These are phyloP conservation scores for Phytopythium mirpurense DNA, from an alignment of 352 stramenopile genomes.

Conservation along the genomic window DNA sequence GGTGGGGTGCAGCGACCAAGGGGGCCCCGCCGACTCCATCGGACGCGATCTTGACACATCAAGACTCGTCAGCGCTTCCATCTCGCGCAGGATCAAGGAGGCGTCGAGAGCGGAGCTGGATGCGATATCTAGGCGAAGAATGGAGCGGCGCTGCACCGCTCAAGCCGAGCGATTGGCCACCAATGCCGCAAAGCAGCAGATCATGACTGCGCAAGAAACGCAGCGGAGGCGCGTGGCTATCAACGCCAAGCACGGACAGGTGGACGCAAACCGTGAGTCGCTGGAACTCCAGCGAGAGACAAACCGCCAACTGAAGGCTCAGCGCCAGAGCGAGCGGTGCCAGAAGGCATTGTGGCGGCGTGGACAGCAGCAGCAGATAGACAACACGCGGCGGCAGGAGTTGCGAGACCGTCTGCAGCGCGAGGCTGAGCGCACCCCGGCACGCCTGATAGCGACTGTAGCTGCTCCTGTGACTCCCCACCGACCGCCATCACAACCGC, in stretches of 20 bases:
- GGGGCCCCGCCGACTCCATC: neutral
- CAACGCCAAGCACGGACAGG: conserved; percentile 8
- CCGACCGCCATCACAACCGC: neutral
- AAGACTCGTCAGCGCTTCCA: neutral
- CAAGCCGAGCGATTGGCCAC: conserved; percentile 22
- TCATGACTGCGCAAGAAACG: conserved; percentile 12
- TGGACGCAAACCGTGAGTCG: conserved; percentile 15
- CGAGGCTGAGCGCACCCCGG: no score
- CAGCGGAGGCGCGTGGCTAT: conserved; percentile 10
- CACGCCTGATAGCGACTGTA: no score
- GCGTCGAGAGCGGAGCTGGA: neutral
- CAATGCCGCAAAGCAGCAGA: conserved; percentile 29
- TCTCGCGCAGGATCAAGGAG: neutral
- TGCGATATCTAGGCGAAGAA: conserved; percentile 8
- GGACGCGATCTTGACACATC: neutral
- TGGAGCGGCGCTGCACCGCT: conserved; percentile 24
- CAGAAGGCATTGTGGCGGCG: conserved; percentile 19
- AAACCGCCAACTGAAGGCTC: conserved; percentile 12
- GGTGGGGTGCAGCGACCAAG: neutral
- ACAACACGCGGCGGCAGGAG: conserved; percentile 5
- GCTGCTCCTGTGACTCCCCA: conserved; percentile 7
- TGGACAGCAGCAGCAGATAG: conserved; percentile 10
- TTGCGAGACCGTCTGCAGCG: neutral
- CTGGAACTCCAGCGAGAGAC: conserved; percentile 14
- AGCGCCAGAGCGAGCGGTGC: conserved; percentile 13